Conservation (phyloP, 192 early-diverging fungal genomes). For the Obelidium mucronatum region DNA sequence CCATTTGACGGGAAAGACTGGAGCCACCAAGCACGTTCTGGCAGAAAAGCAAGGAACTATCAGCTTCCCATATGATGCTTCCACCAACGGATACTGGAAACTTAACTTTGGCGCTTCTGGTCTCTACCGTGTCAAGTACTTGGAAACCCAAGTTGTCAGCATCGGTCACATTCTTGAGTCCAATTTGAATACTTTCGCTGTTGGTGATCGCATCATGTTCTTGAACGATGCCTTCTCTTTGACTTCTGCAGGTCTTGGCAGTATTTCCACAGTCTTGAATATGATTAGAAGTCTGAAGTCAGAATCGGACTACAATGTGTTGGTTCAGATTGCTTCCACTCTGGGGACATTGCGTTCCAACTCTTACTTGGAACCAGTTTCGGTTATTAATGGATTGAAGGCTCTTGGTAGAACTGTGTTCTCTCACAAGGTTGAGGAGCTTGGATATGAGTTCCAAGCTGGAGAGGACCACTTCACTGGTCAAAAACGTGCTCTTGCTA, state of each 20-base stretch:
- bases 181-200: slow-evolving; percentile 46
- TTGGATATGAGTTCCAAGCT: slow-evolving; percentile 80
- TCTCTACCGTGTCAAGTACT: slow-evolving; percentile 82
- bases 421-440: slow-evolving; percentile 68
- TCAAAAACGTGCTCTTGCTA: slow-evolving; percentile 77
- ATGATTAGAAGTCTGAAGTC: slow-evolving; percentile 74
- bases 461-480: slow-evolving; percentile 79
- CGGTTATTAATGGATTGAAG: slow-evolving; percentile 65
- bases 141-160: slow-evolving; percentile 37
- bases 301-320: slow-evolving; percentile 80
- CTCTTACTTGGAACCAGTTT: slow-evolving; percentile 71
- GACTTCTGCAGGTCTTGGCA: slow-evolving; percentile 76
- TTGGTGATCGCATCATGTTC: slow-evolving; percentile 81
- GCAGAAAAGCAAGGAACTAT: slow-evolving; percentile 49
- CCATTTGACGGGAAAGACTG: slow-evolving; percentile 38
- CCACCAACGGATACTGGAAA: slow-evolving; percentile 71
- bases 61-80: slow-evolving; percentile 57
- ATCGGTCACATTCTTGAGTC: slow-evolving; percentile 59
- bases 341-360: slow-evolving; percentile 68
- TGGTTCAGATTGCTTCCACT: slow-evolving; percentile 69
- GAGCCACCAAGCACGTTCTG: slow-evolving; percentile 63
- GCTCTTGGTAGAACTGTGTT: slow-evolving; percentile 76
- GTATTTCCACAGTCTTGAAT: slow-evolving; percentile 77
- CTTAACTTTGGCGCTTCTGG: slow-evolving; percentile 83
- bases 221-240: slow-evolving; percentile 84